A percentile compares a stretch with the other conserved stretches of the same genome.
phyloP scores from a whole-genome alignment of 495 filamentous ascomycete genomes.

The Xylaria cubensis region DNA sequence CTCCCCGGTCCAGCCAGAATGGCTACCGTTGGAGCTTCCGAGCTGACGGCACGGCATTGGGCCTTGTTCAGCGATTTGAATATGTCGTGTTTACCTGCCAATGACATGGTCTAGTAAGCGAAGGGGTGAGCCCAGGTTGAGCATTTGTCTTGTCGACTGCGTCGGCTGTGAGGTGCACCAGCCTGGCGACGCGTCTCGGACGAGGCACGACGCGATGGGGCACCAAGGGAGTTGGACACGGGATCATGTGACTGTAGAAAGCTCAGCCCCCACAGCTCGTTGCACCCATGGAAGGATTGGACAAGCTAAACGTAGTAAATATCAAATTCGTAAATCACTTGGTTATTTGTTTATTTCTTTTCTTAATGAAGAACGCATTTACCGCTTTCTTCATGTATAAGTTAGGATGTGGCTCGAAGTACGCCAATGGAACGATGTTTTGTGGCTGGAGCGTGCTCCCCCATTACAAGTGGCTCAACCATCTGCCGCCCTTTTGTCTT shows the following conservation, averaged over 20 bases:
- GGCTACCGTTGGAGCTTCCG: constrained; percentile 77
- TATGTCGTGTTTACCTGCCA: constrained; percentile 54
- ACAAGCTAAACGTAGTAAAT: neutral
- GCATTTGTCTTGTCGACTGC: constrained; percentile 3
- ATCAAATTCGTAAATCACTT: neutral
- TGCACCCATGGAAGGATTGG: neutral
- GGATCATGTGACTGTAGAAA: constrained; percentile 22
- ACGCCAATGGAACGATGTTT: neutral
- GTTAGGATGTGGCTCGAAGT: neutral
- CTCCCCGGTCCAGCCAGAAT: constrained; percentile 84
- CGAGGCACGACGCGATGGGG: constrained; percentile 6
- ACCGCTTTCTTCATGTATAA: neutral
- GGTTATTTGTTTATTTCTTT: neutral
- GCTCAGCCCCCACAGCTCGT: neutral
- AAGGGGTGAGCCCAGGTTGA: neutral
- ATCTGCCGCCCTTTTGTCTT: neutral
- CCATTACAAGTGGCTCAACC: neutral
- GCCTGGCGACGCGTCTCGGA: constrained; percentile 1
- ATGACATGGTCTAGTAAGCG: constrained; percentile 28
- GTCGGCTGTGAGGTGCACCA: neutral
- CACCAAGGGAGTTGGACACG: constrained; percentile 5
- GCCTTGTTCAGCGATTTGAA: constrained; percentile 82
- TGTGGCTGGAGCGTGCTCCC: constrained; percentile 7
- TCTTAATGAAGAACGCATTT: neutral
- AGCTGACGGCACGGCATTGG: constrained; percentile 85